Evolutionary conservation across 2,329 filamentous ascomycete genomes (phyloP).

Genomic region (Ramularia endophylla): DNA sequence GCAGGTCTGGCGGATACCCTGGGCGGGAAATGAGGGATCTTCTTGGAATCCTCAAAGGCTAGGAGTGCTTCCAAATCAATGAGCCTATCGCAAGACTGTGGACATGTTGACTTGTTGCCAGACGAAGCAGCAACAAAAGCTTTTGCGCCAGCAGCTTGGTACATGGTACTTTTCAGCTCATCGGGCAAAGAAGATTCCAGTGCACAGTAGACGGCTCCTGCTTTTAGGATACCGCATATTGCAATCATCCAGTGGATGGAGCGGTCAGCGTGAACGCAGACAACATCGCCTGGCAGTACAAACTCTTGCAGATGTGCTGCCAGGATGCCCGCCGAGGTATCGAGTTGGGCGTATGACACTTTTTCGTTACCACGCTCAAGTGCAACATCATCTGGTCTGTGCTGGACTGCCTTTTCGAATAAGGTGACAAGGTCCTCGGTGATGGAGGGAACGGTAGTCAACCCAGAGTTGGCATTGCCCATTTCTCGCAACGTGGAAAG

Average conservation of each 20-base stretch:
- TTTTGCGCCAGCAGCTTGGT: not conserved
- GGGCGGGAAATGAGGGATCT: no score
- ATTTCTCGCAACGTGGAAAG: no score
- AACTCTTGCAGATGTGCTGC: not conserved
- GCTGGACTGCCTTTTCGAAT: not conserved
- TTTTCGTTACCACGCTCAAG: not conserved
- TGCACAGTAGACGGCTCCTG: not conserved
- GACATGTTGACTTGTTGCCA: not conserved
- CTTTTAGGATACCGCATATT: not conserved
- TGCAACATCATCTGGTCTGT: not conserved
- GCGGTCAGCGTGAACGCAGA: not conserved
- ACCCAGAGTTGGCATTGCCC: not conserved
- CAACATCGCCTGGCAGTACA: not conserved
- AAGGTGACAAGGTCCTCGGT: conserved; percentile 3
- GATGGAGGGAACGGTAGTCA: not conserved
- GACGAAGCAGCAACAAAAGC: not conserved
- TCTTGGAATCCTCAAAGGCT: no score
- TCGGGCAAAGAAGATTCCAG: not conserved
- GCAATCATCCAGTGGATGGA: not conserved
- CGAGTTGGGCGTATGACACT: not conserved
- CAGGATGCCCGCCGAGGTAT: not conserved
- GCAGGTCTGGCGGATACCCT: not conserved
- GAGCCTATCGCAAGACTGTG: not conserved
- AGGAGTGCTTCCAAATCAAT: not conserved
- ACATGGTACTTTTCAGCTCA: no score